Base-by-base conservation (phyloP, 225 moss, liverwort and hornwort species). In the Pseudisothecium myosuroides region DNA sequence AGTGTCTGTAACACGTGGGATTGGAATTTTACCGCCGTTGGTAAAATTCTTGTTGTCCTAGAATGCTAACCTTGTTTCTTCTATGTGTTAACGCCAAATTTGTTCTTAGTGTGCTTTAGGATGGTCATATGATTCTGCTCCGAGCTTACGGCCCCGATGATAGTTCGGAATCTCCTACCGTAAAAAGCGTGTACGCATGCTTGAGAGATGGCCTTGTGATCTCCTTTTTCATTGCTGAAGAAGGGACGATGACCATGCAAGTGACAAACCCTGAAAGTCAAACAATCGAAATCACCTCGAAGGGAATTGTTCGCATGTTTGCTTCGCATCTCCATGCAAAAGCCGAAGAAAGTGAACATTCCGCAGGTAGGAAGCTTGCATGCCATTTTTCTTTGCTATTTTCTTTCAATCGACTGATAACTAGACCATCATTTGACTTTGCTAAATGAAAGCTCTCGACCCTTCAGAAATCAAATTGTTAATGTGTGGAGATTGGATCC, bases 251-350 rank as follows among this genome's bases (percentile, higher is more conserved):
- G 89, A 94, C 90, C 88, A 92, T 98, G 89, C 98, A 98, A 87
- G 91, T 98, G 54, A 96, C 94, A 49, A 94, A 89, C 52, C 93
- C 94, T 64, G 87, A 83, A 72, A 94, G 93, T 72, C 93, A 94
- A 92, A 97, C 97, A 36, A 90, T 97, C 81, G 98, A 98, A 88
- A 79, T 98, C 32, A 95, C 95, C 49, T 97, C 98, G 5, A 93
- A 60, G 63, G 98, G 97, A 62, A 93, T 92, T 63, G 91, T 97
- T 45, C 88, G 87, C 50, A 95, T 97, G 92, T 91, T 97, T 83
- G 91, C 93, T 85, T 93, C 94, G 18, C 88, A 90, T 77, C 86
- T 89, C n/a, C 90, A 92, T 62, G 65, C 88, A 61, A 87, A 89
- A 89, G 68, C 75, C 80, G 80, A 86, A 39, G 77, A 65, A 60